Evolutionary conservation across 1,284 basidiomycete species (phyloP), one percentile per base, ranked within the genome.

Genomic region (Irpex sp.): DNA sequence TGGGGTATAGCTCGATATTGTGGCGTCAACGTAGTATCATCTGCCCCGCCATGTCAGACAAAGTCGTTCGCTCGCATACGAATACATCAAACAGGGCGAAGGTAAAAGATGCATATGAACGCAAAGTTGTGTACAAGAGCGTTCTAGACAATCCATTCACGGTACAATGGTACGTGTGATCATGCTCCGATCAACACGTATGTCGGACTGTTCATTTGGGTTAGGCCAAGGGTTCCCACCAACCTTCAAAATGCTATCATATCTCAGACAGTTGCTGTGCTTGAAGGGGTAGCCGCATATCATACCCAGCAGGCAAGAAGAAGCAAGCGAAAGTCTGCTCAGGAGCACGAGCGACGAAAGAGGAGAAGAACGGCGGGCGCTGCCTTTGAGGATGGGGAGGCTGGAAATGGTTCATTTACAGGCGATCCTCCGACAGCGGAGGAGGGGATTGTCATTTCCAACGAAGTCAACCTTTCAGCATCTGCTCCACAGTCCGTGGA

Each of bases 91-190:
- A 88, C 68, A 83, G 89, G 40, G 82, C 82, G 31, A 85, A 79
- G 67, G 76, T 79, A 31, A 67, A 66, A 11, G 40, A 44, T 44
- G 40, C 40, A 44, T 19, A 68, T 62, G 78, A 84, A 54, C 75
- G 79, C 36, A 92, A 86, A 69, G 75, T 78, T 1, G 84, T 87
- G 0, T 91, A 85, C 76, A 92, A 85, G 67, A 82, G 82, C 64
- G 87, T 89, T 1, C 76, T 93, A 17, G 86, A 87, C 60, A 92
- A 84, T 66, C 91, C 91, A 1, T 88, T 89, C 68, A 81, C 83
- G 21, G 78, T 92, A n/a, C 73, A 76, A 72, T 93, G 91, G 91
- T 91, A 71, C 60, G 72, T 67, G 15, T 9, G 8, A 49, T 58
- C 54, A 26, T 51, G 63, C 61, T 21, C 51, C 51, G 55, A 52